Conservation (phyloP, 1,284 basidiomycete species). For the Pyrrhoderma lamaoense region DNA sequence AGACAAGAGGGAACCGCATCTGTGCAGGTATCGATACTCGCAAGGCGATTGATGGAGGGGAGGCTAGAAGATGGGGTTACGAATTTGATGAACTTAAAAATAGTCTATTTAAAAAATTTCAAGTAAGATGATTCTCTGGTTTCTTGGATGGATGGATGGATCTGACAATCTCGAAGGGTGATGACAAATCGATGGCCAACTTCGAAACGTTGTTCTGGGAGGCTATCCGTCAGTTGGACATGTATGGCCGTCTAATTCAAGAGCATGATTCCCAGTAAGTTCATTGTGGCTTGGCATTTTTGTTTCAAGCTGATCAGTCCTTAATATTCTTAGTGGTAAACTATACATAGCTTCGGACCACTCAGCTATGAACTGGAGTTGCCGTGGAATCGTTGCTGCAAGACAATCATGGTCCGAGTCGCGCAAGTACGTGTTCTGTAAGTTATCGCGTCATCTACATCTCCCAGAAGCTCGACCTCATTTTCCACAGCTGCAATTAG, state of each 20-base stretch:
- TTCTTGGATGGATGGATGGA: no score
- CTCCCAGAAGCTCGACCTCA: slow-evolving; percentile 22
- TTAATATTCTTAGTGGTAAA: slow-evolving; percentile 41
- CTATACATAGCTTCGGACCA: slow-evolving; percentile 75
- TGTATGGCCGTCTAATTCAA: slow-evolving; percentile 76
- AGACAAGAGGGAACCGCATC: slow-evolving; percentile 60
- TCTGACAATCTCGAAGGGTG: background rate
- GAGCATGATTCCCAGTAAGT: slow-evolving; percentile 67
- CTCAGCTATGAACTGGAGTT: slow-evolving; percentile 64
- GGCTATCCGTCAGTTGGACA: slow-evolving; percentile 75
- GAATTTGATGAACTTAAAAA: slow-evolving; percentile 49
- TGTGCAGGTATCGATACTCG: slow-evolving; percentile 49
- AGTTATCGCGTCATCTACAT: slow-evolving; percentile 25
- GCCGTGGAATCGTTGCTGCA: slow-evolving; percentile 62
- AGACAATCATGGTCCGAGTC: slow-evolving; percentile 64
- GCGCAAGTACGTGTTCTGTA: slow-evolving; percentile 63
- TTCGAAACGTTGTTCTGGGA: slow-evolving; percentile 72
- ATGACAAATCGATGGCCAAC: slow-evolving; percentile 36
- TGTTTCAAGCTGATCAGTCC: background rate
- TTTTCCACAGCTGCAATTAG: slow-evolving; percentile 27
- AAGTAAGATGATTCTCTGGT: slow-evolving; percentile 2
- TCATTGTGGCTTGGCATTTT: no score
- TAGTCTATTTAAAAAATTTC: slow-evolving; percentile 36
- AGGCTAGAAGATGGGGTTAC: slow-evolving; percentile 71
- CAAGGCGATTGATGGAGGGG: slow-evolving; percentile 42